phyloP scores from a whole-genome alignment of 306 rosid species.

The Cucumis hystrix region DNA sequence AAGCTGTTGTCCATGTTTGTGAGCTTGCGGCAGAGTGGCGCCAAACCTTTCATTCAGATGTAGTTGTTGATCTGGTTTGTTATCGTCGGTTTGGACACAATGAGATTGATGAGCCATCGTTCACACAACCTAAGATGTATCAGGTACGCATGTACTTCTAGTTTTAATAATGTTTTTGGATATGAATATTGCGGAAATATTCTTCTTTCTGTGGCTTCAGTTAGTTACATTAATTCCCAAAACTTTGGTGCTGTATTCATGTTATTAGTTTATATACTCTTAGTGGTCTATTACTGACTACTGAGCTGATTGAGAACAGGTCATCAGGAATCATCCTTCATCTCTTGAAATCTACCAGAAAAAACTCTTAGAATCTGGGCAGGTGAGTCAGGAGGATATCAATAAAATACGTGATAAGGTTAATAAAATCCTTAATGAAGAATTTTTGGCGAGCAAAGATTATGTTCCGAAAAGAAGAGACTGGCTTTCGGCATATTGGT shows the following conservation, averaged over 20 bases:
- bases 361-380: conserved; percentile 68
- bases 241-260: not conserved
- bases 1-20: conserved; percentile 91
- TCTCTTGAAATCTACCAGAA: conserved; percentile 76
- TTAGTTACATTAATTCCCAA: not conserved
- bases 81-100: conserved; percentile 95
- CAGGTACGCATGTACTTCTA: conserved; percentile 53
- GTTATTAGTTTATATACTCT: not conserved
- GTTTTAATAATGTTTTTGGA: not conserved
- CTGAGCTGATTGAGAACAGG: conserved; percentile 29
- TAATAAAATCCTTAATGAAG: conserved; percentile 65
- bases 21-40: conserved; percentile 99
- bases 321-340: conserved; percentile 73
- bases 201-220: not conserved
- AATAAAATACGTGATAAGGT: conserved; percentile 60
- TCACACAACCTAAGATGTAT: conserved; percentile 96
- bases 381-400: conserved; percentile 50
- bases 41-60: conserved; percentile 94
- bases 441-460: conserved; percentile 82
- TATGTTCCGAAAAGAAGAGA: conserved; percentile 80
- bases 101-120: conserved; percentile 95
- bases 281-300: conserved; percentile 9
- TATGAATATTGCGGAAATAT: not conserved
- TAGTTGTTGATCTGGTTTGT: conserved; percentile 89
- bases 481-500: conserved; percentile 97